A percentile compares a stretch with the other conserved stretches of the same genome.
These are phyloP conservation scores for Cyclaneusma minus DNA, from an alignment of 2,329 filamentous ascomycete species.

Conservation along the genomic window DNA sequence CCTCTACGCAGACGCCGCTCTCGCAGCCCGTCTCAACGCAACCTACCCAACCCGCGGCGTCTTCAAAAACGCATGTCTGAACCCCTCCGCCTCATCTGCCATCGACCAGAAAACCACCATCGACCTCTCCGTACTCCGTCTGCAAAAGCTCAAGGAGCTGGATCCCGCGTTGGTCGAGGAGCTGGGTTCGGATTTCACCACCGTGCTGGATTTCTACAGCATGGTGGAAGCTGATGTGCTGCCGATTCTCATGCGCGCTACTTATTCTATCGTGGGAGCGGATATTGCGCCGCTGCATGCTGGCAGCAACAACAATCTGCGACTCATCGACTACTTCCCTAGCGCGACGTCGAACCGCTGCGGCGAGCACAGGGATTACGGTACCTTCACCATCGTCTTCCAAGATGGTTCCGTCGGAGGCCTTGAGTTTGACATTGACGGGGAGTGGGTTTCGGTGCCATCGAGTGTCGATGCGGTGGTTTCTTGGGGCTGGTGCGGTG, in stretches of 20 bases:
- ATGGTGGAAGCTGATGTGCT: constrained; percentile 1
- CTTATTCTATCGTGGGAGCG: constrained; percentile 3
- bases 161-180: constrained; percentile 4
- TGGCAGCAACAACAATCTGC: constrained; percentile 5
- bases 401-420: constrained; percentile 6
- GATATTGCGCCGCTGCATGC: constrained; percentile 5
- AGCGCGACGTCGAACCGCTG: constrained; percentile 3
- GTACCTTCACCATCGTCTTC: constrained; percentile 5
- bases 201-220: constrained; percentile 5
- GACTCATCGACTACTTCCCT: constrained; percentile 6
- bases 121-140: constrained; percentile 3
- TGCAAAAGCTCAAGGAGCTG: constrained; percentile 2
- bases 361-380: constrained; percentile 6
- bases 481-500: constrained; percentile 6
- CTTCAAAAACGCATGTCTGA: constrained; percentile 4
- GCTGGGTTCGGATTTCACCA: constrained; percentile 4
- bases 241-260: constrained; percentile 1
- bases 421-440: constrained; percentile 6
- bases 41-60: constrained; percentile 3
- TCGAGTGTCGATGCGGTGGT: constrained; percentile 6
- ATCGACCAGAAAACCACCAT: constrained; percentile 5
- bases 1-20: constrained; percentile 3
- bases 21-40: constrained; percentile 4
- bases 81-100: constrained; percentile 1
- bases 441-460: constrained; percentile 6